Conservation (phyloP, 805 yeast species). For the Brettanomyces bruxellensis region DNA sequence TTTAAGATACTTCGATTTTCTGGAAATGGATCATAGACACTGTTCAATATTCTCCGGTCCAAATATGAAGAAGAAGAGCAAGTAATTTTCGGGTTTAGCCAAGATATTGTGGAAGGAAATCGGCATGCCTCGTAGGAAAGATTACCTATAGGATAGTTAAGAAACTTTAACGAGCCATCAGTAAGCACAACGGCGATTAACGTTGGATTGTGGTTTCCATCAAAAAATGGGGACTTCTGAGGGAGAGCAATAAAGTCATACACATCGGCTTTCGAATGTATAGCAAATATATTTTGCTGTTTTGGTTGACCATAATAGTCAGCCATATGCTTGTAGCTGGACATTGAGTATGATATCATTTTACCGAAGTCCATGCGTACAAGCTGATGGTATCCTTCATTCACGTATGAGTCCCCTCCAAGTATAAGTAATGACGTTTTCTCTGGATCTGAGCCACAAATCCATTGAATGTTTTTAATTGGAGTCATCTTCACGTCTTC, state of each 20-base stretch:
- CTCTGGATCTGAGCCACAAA: conserved; percentile 74
- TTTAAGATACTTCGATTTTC: conserved; percentile 47
- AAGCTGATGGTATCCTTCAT: conserved; percentile 34
- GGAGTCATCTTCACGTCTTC: conserved; percentile 23
- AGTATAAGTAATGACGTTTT: conserved; percentile 62
- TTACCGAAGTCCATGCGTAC: conserved; percentile 66
- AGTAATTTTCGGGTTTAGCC: conserved; percentile 69
- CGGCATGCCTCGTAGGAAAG: conserved; percentile 42
- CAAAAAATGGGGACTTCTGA: conserved; percentile 62
- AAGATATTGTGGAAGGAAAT: conserved; percentile 76
- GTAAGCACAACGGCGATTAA: conserved; percentile 49
- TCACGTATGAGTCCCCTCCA: conserved; percentile 50
- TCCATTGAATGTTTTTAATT: conserved; percentile 60
- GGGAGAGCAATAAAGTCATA: conserved; percentile 46
- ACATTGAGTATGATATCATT: conserved; percentile 69
- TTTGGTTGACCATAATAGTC: conserved; percentile 58
- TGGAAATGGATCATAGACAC: conserved; percentile 8
- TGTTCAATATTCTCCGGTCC: conserved; percentile 21
- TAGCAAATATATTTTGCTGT: conserved; percentile 46
- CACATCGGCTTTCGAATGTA: conserved; percentile 36
- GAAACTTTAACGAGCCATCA: conserved; percentile 56
- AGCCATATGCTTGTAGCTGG: conserved; percentile 79
- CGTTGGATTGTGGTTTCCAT: conserved; percentile 72
- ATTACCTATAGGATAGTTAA: conserved; percentile 49
- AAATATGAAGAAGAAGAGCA: conserved; percentile 39